A percentile compares a stretch with the other conserved stretches of the same genome.
These are phyloP conservation scores for Vicia faba DNA, from an alignment of 306 rosid species.

Conservation along the genomic window DNA sequence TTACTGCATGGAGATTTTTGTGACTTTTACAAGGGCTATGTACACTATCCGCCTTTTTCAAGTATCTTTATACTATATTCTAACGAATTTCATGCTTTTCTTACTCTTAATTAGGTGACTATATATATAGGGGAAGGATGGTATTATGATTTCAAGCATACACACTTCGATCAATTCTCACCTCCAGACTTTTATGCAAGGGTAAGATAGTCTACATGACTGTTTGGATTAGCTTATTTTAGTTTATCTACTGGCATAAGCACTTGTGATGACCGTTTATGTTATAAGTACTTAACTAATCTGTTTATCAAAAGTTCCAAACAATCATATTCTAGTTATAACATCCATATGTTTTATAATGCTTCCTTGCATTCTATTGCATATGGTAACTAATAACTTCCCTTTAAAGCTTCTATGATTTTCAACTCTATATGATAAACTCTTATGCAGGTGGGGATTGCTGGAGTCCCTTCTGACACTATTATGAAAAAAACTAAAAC, in stretches of 20 bases:
- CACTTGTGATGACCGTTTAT: background rate
- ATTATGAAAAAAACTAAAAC: slow-evolving; percentile 71
- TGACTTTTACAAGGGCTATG: slow-evolving; percentile 10
- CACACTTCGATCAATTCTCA: slow-evolving; percentile 87
- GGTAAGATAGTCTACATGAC: slow-evolving; percentile 44
- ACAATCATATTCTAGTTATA: slow-evolving; percentile 20
- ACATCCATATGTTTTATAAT: slow-evolving; percentile 1
- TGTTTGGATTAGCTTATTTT: background rate
- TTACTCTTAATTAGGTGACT: slow-evolving; percentile 65
- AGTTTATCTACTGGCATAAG: background rate
- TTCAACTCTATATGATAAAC: slow-evolving; percentile 17
- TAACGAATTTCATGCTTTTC: slow-evolving; percentile 30
- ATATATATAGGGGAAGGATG: slow-evolving; percentile 96
- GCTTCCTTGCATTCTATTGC: slow-evolving; percentile 9
- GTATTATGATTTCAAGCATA: slow-evolving; percentile 73
- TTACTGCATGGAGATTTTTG: slow-evolving; percentile 1
- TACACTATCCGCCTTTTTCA: slow-evolving; percentile 1
- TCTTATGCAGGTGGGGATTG: slow-evolving; percentile 42
- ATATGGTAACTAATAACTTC: slow-evolving; percentile 8
- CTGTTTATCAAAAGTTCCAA: background rate
- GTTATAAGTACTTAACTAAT: background rate
- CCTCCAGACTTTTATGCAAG: slow-evolving; percentile 97
- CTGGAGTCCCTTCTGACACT: slow-evolving; percentile 70
- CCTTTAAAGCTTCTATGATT: background rate
- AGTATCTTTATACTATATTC: slow-evolving; percentile 20